Percentiles rank a stretch among this genome's conserved stretches.
phyloP scores from a whole-genome alignment of 805 yeast species.

The Yamadazyma nakazawae region DNA sequence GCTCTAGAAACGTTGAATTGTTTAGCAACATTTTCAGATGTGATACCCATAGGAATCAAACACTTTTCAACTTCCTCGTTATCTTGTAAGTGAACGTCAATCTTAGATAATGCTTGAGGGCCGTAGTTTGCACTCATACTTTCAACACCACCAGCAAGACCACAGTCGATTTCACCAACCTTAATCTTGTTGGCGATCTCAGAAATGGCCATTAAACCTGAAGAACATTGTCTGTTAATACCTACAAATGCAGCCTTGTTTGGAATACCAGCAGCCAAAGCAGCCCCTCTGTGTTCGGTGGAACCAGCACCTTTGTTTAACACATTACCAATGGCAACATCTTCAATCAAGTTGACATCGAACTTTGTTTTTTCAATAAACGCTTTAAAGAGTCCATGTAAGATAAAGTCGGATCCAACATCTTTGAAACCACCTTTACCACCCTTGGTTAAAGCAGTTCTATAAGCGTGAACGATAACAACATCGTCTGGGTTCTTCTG shows the following conservation, averaged over 20 bases:
- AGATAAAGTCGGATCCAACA: conserved; percentile 73
- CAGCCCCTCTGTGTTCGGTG: conserved; percentile 90
- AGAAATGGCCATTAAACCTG: conserved; percentile 87
- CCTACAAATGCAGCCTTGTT: conserved; percentile 74
- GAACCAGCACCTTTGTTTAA: conserved; percentile 93
- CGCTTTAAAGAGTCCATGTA: conserved; percentile 60
- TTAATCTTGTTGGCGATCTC: conserved; percentile 86
- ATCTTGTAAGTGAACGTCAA: conserved; percentile 33
- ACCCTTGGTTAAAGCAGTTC: conserved; percentile 88
- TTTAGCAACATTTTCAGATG: conserved; percentile 85
- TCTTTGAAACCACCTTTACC: conserved; percentile 85
- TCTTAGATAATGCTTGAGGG: conserved; percentile 64
- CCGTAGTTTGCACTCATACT: conserved; percentile 90
- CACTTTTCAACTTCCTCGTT: conserved; percentile 54
- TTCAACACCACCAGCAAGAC: conserved; percentile 91
- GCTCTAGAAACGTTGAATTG: conserved; percentile 61
- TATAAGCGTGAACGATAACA: conserved; percentile 83
- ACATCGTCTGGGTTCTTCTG: conserved; percentile 81
- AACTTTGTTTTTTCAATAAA: conserved; percentile 53
- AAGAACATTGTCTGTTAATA: conserved; percentile 90
- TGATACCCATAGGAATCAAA: conserved; percentile 93
- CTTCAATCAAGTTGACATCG: conserved; percentile 61
- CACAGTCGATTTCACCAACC: conserved; percentile 85
- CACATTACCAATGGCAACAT: conserved; percentile 88
- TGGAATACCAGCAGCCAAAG: conserved; percentile 88